Conservation (phyloP, 176 grass and related monocot species). For the Phoenix dactylifera region DNA sequence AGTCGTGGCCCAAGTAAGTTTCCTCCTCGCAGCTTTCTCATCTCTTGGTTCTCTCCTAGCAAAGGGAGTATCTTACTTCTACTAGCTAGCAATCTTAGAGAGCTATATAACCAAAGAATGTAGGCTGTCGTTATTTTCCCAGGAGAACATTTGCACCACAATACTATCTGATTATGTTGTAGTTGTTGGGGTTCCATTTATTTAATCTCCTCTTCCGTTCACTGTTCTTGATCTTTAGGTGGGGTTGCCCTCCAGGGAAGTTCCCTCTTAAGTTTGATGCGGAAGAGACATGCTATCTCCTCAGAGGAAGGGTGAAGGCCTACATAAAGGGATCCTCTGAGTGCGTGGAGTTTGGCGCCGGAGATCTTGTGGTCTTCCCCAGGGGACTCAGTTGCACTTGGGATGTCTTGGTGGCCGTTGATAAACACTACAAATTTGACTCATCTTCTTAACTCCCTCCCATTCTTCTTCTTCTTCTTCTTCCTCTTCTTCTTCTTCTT, state of each 20-base stretch:
- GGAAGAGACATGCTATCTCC: conserved; percentile 74
- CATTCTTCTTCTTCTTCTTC: too few relatives aligned
- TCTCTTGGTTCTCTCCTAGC: background rate
- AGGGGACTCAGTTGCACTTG: conserved; percentile 89
- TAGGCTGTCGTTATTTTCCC: too few relatives aligned
- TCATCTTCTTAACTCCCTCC: conserved; percentile 40
- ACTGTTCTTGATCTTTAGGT: conserved; percentile 16
- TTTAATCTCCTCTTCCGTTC: conserved; percentile 1
- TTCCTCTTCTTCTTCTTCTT: background rate
- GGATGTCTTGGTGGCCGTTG: conserved; percentile 65
- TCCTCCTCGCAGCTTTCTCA: background rate
- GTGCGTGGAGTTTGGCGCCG: conserved; percentile 77
- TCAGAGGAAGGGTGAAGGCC: conserved; percentile 73
- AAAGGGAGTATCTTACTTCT: background rate
- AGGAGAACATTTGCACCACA: background rate
- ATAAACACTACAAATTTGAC: conserved; percentile 94
- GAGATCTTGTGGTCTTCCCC: conserved; percentile 85
- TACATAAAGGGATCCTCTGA: conserved; percentile 63
- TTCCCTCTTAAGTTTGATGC: conserved; percentile 82
- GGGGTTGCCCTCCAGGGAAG: conserved; percentile 76
- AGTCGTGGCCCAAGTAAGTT: conserved; percentile 90
- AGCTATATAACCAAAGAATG: too few relatives aligned
- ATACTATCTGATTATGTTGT: background rate
- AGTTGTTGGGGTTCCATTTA: background rate
- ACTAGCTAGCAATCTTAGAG: background rate